These are phyloP conservation scores for Xylaria arbuscula DNA, from an alignment of 2,329 filamentous ascomycete species.

Conservation along the genomic window DNA sequence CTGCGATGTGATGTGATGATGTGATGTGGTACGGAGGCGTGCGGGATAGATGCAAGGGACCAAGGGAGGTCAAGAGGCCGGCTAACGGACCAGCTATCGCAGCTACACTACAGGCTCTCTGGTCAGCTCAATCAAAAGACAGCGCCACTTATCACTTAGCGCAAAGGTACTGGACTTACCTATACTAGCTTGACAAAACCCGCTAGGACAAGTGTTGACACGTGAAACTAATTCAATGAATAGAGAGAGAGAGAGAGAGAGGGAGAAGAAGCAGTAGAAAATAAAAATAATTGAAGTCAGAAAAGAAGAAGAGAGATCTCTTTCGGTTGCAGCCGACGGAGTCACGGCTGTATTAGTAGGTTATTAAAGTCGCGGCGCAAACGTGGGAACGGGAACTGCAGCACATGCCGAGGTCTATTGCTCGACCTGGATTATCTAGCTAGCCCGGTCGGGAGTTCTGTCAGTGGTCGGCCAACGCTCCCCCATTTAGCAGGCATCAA, in stretches of 20 bases:
- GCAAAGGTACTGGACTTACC: background rate
- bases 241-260: background rate
- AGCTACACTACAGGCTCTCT: conserved; percentile 11
- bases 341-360: conserved; percentile 30
- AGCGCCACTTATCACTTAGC: background rate
- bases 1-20: background rate
- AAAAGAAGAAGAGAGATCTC: conserved; percentile 1
- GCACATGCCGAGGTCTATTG: conserved; percentile 38
- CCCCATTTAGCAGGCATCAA: conserved; percentile 11
- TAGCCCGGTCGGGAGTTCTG: conserved; percentile 29
- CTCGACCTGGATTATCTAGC: conserved; percentile 2
- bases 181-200: background rate
- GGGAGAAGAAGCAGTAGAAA: background rate
- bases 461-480: conserved; percentile 12
- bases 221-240: background rate
- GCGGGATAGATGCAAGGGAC: conserved; percentile 15
- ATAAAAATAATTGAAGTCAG: conserved; percentile 2
- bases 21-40: background rate
- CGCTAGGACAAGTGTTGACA: background rate
- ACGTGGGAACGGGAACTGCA: conserved; percentile 5
- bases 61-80: background rate
- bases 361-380: conserved; percentile 29
- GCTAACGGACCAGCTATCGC: conserved; percentile 23
- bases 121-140: conserved; percentile 11
- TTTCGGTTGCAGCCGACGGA: conserved; percentile 27